Base-by-base conservation (phyloP, 306 rosid species). In the Prunus mira region DNA sequence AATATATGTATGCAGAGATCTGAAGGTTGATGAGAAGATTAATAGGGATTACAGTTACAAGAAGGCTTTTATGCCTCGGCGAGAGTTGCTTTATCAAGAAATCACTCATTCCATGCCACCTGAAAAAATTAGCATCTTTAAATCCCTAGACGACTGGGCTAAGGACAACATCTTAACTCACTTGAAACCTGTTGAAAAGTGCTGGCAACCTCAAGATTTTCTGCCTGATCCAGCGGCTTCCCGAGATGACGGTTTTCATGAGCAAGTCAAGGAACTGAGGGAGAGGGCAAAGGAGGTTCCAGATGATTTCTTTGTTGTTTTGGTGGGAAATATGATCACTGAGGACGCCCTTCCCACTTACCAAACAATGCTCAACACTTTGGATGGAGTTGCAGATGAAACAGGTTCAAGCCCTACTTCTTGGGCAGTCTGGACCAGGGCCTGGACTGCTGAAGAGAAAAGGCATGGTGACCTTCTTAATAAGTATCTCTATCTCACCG, bases 381-480 rank as follows among this genome's bases (percentile, higher is more conserved):
- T 93, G 78, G 98, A 93, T 61, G 96, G 98, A 68, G 95, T 89
- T 78, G 84, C 95, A 77, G 98, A 93, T 79, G 98, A 93, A 86
- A 91, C 98, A 1, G 98, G 98, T 45, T 96, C 98, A 24, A 93
- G 98, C 84, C 98, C 45, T 56, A 88, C 90, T 74, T 75, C 98
- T 52, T 93, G 98, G 98, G 98, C 91, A 43, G 4, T 91, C 81
- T 93, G 98, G 98, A 91, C 93, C n/a, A 91, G 98, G 88, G 95
- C 98, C 27, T 93, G 98, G 98, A 93, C 98, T 71, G 98, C 98
- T 69, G 98, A 93, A 74, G 98, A 93, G 81, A 93, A 93, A 82
- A 82, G 98, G 78, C 98, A 93, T 6, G 98, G 98, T 64, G 98
- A 93, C 84, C 90, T 93, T 62, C 98, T 93, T 67, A 93, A 91